Conservation (phyloP, 2,329 filamentous ascomycete species). For the Aureobasidium sp. region DNA sequence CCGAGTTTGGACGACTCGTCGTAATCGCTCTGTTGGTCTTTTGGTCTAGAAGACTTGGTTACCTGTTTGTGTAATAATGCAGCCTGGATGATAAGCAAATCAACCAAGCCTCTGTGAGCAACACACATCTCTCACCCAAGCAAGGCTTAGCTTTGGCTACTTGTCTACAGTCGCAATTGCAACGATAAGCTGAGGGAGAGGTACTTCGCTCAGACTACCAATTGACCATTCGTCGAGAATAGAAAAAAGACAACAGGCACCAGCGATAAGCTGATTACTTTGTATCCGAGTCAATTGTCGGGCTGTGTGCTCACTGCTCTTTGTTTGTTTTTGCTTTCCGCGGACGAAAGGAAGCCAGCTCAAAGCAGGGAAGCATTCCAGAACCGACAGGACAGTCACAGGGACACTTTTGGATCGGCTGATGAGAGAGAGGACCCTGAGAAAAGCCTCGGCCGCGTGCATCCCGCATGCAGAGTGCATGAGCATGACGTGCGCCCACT, state of each 20-base stretch:
- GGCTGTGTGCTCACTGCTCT: not conserved
- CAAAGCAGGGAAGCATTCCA: not conserved
- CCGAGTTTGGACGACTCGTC: not conserved
- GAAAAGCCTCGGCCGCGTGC: not conserved
- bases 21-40: not conserved
- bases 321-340: not conserved
- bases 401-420: not conserved
- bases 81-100: not conserved
- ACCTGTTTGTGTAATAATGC: not conserved
- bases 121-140: not conserved
- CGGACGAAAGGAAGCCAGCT: not conserved
- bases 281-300: not conserved
- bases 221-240: not conserved
- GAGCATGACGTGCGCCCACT: not conserved
- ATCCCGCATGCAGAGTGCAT: not conserved
- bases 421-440: not conserved
- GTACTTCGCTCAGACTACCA: not conserved
- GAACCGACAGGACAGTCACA: not conserved
- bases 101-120: not conserved
- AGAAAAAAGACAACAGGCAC: not conserved
- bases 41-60: not conserved
- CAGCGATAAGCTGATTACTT: not conserved
- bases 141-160: conserved; percentile 1
- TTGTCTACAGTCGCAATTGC: not conserved
- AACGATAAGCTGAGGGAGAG: not conserved